Percentiles rank a stretch among this genome's conserved stretches.
These are phyloP conservation scores for Secale cereale DNA, from an alignment of 176 grass and related monocot species.

Conservation along the genomic window DNA sequence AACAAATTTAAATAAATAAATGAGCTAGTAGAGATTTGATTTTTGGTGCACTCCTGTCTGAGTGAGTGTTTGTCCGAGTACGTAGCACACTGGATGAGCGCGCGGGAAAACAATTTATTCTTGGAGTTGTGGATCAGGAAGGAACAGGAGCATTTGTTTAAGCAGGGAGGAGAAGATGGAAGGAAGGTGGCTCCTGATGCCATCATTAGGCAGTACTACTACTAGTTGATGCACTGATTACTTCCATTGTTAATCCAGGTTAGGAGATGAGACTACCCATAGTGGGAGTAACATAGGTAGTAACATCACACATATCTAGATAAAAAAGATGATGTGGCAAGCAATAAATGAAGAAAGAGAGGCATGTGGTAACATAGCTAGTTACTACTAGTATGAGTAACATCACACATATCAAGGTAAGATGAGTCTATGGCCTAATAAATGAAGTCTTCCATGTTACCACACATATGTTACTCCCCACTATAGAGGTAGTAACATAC, in stretches of 20 bases:
- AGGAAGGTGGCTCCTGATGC: constrained; percentile 56
- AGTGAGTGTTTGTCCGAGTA: neutral
- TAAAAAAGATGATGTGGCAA: too few relatives aligned
- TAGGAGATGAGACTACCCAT: too few relatives aligned
- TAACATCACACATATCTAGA: too few relatives aligned
- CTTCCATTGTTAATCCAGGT: neutral
- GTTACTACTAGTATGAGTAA: too few relatives aligned
- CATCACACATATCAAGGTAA: too few relatives aligned
- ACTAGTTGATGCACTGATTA: constrained; percentile 28
- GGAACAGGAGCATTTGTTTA: constrained; percentile 30
- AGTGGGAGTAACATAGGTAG: too few relatives aligned
- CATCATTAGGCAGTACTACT: constrained; percentile 30
- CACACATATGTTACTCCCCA: too few relatives aligned
- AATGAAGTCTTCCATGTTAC: too few relatives aligned
- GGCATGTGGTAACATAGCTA: too few relatives aligned
- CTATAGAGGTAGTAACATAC: too few relatives aligned
- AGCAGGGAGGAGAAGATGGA: constrained; percentile 39
- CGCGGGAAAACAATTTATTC: neutral
- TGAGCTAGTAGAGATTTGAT: constrained; percentile 32
- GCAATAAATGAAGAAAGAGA: too few relatives aligned
- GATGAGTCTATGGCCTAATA: too few relatives aligned
- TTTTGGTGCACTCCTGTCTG: constrained; percentile 4
- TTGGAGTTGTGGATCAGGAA: constrained; percentile 41
- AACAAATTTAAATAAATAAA: constrained; percentile 15
- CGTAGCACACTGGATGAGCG: neutral